Base-by-base conservation (phyloP, 2,329 filamentous ascomycete species). In the Ceratocystis papillata region DNA sequence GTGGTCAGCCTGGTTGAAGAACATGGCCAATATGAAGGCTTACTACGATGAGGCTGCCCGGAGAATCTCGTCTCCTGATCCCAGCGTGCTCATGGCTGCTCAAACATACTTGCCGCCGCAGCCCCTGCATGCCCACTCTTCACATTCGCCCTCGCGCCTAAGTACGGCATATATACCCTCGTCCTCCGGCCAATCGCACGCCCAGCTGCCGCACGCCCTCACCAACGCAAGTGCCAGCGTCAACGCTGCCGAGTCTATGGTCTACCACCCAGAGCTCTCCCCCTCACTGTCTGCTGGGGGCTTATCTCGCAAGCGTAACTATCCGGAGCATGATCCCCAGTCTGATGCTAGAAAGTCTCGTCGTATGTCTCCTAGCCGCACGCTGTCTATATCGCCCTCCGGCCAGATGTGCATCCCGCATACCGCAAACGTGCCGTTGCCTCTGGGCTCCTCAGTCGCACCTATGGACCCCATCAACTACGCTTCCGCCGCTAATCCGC, bases 1-100 rank as follows among this genome's bases (percentile, higher is more conserved):
- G 74, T 99, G 94, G 94, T 81, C 85, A 62, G 82, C 86, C 65
- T 97, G 94, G 94, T 86, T 96, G 72, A 79, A 80, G 69, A 91
- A 91, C 74, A 79, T 97, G 65, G 83, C 87, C 64, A 87, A 87
- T 70, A 96, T 96, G 73, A 86, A 87, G 70, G 85, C 87, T 64
- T 96, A 91, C 76, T 91, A 90, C 76, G 63, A 67, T 37, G 86
- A 92, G 70, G 82, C 83, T 67, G 88, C 89, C 37, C 81, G 81
- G 41, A 75, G 75, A 65, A 71, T 75, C 50, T 75, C 77, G 7
- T 72, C 75, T 7, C 50, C 68, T 44, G 65, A 64, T 50, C 61
- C 61, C 25, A 48, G 44, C 12, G 28, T 59, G 22, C 55, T 65
- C 25, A 53, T 41, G 46, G 33, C 59, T 7, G 25, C 62, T 4